Evolutionary conservation across 805 yeast genomes (phyloP), one percentile per base, ranked within the genome.

Genomic region (Debaryomyces hansenii): DNA sequence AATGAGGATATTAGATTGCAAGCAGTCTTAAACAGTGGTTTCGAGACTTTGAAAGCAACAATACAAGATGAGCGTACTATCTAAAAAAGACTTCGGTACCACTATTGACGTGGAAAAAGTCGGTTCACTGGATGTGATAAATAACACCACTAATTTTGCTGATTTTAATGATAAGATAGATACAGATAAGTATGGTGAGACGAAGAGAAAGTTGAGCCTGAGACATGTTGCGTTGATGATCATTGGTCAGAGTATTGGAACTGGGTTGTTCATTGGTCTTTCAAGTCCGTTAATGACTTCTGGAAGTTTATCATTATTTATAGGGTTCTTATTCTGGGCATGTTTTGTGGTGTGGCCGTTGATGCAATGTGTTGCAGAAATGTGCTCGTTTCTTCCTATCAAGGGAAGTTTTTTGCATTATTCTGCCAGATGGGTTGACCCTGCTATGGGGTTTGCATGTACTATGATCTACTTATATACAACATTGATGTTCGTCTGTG

Each of bases 241-340:
- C 52, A 80, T 88, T 53, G 95, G 94, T 54, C 92, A 94, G 54
- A 87, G 92, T 8, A 66, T 87, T 42, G 94, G 94, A 46, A 86
- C 94, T 1, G 95, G 91, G 58, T 72, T 87, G 47, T 70, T 87
- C 53, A 83, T 87, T 54, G 90, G 91, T 57, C 84, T 90, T 3
- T 90, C 90, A 46, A 68, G 82, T n/a, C 83, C 91, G 1, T 71
- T 87, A 45, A 71, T 75, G 14, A 62, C 74, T 11, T 90, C 88
- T 12, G 96, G 96, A 7, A 92, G 85, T 2, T 85, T 75, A 24
- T 70, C 82, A 44, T 72, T 80, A 37, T 73, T 87, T 37, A 83
- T 87, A 54, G 95, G 95, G n/a, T 59, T 82, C 24, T 50, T 64
- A 10, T 57, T 81, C 34, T 72, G 79, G 24, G 85, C 41, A 85